Conservation (phyloP, 2,329 filamentous ascomycete genomes). For the Diaporthe vaccinii region DNA sequence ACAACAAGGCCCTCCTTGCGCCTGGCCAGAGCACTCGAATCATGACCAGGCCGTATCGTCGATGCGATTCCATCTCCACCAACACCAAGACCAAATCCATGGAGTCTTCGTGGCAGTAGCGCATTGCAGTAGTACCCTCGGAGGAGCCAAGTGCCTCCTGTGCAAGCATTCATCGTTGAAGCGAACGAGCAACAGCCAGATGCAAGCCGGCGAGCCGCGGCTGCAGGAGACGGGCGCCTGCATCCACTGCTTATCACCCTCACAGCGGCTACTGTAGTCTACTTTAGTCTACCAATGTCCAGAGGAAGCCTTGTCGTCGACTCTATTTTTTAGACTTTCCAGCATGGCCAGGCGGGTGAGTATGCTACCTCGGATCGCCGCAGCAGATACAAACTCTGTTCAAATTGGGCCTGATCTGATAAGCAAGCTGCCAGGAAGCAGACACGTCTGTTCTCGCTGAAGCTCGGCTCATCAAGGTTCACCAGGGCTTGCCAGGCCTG, state of each 20-base stretch:
- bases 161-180: background rate
- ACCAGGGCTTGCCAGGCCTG: background rate
- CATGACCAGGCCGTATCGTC: background rate
- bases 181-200: background rate
- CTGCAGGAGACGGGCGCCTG: conserved; percentile 15
- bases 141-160: background rate
- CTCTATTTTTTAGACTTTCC: background rate
- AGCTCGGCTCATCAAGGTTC: conserved; percentile 2
- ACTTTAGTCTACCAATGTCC: background rate
- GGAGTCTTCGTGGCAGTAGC: background rate
- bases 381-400: background rate
- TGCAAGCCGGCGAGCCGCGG: background rate
- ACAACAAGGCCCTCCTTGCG: background rate
- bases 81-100: background rate
- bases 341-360: background rate
- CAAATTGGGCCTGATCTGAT: conserved; percentile 5
- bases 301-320: background rate
- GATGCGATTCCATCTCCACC: background rate
- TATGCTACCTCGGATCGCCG: background rate
- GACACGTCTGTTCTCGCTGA: background rate
- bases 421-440: background rate
- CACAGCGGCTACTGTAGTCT: background rate
- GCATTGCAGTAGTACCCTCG: background rate
- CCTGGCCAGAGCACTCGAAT: background rate
- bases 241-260: background rate